phyloP scores from a whole-genome alignment of 108 stramenopile species.

The Mediolabrus comicus region DNA sequence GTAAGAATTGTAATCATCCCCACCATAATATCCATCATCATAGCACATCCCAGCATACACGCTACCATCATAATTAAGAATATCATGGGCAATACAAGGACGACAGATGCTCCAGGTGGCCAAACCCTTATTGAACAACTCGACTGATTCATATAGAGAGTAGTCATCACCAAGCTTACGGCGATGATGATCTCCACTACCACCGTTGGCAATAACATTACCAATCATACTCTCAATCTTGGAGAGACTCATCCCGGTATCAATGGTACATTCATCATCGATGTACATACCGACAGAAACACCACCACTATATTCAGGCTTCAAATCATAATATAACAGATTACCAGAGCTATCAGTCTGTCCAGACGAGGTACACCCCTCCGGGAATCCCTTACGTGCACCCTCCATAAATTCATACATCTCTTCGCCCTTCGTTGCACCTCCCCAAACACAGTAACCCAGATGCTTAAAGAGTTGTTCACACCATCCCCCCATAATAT shows the following conservation, averaged over 20 bases:
- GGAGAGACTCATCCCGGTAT: conserved; percentile 32
- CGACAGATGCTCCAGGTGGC: conserved; percentile 51
- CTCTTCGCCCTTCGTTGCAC: too few relatives aligned
- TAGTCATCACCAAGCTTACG: conserved; percentile 7
- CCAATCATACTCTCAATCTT: conserved; percentile 47
- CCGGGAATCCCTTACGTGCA: conserved; percentile 30
- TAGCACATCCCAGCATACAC: conserved; percentile 13
- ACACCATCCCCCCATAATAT: conserved; percentile 46
- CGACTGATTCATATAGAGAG: conserved; percentile 29
- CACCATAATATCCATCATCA: conserved; percentile 11
- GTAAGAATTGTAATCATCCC: conserved; percentile 12
- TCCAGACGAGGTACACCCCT: conserved; percentile 35
- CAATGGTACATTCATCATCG: conserved; percentile 42
- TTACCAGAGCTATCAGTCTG: conserved; percentile 10
- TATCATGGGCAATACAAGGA: conserved; percentile 61
- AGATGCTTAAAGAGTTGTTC: conserved; percentile 72
- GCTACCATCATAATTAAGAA: conserved; percentile 37
- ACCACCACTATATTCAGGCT: conserved; percentile 45
- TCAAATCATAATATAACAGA: conserved; percentile 59
- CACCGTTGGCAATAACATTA: conserved; percentile 35
- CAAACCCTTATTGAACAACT: conserved; percentile 49
- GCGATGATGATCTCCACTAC: conserved; percentile 15
- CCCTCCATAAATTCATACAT: conserved; percentile 57
- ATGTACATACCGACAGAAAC: conserved; percentile 57
- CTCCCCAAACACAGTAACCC: conserved; percentile 60